Conservation (phyloP, 192 early-diverging fungal genomes). For the Backusella tuberculispora region DNA sequence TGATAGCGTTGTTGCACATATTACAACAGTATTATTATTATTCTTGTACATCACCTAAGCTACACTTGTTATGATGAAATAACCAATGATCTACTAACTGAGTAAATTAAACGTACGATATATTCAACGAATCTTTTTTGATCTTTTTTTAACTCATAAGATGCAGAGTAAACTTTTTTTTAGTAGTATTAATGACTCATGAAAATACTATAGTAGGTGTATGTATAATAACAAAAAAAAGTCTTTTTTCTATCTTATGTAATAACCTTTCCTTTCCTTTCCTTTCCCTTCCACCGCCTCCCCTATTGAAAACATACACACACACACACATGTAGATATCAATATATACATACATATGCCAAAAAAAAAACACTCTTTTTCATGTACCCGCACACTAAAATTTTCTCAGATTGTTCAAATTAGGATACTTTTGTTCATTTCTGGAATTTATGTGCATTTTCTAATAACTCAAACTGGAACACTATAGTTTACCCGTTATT, state of each 20-base stretch:
- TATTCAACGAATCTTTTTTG: too few species aligned
- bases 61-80: not conserved
- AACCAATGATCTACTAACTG: not conserved
- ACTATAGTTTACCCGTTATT: constrained; percentile 5
- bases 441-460: not conserved
- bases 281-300: not conserved
- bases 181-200: not conserved
- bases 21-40: not conserved
- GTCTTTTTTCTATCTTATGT: too few species aligned
- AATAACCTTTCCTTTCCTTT: too few species aligned
- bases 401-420: constrained; percentile 14
- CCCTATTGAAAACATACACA: not conserved
- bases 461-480: not conserved
- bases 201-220: too few species aligned
- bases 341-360: not conserved
- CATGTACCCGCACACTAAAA: not conserved
- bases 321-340: too few species aligned
- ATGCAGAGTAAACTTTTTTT: not conserved
- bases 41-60: not conserved
- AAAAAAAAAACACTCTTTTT: not conserved
- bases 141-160: not conserved
- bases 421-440: not conserved
- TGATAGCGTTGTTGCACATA: not conserved
- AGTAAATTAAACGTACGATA: not conserved
- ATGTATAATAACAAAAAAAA: too few species aligned